phyloP scores from a whole-genome alignment of 306 rosid species.

The Rosa rugosa region DNA sequence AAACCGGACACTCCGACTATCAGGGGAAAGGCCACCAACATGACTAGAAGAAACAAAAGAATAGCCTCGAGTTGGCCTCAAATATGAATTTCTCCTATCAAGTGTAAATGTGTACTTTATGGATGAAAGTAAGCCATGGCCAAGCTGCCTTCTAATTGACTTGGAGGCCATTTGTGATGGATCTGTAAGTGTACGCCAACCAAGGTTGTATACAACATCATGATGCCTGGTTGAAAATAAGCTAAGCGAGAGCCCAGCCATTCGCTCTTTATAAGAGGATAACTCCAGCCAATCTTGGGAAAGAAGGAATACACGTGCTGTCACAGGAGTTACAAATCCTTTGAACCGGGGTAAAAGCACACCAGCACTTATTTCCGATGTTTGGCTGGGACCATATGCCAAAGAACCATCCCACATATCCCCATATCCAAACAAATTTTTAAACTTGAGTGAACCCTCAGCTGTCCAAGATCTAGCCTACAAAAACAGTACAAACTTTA shows the following conservation, averaged over 20 bases:
- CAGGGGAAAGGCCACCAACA: slow-evolving; percentile 92
- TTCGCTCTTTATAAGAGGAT: slow-evolving; percentile 86
- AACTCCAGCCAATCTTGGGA: slow-evolving; percentile 95
- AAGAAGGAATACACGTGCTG: slow-evolving; percentile 66
- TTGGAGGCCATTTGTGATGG: slow-evolving; percentile 85
- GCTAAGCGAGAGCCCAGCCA: slow-evolving; percentile 76
- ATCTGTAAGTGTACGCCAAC: slow-evolving; percentile 92
- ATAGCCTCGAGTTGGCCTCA: slow-evolving; percentile 82
- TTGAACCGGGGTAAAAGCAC: slow-evolving; percentile 69
- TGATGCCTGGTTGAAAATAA: slow-evolving; percentile 73
- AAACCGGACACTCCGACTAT: slow-evolving; percentile 74
- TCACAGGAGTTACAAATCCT: slow-evolving; percentile 62
- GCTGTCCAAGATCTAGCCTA: slow-evolving; percentile 85
- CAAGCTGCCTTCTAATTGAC: slow-evolving; percentile 96
- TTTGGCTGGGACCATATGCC: slow-evolving; percentile 84
- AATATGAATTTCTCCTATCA: slow-evolving; percentile 77
- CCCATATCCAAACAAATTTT: slow-evolving; percentile 86
- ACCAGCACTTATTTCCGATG: slow-evolving; percentile 83
- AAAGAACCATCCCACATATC: slow-evolving; percentile 94
- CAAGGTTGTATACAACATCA: slow-evolving; percentile 83
- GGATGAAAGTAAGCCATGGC: slow-evolving; percentile 84
- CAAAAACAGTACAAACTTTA: slow-evolving; percentile 37
- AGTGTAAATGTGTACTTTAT: slow-evolving; percentile 77
- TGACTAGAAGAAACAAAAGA: slow-evolving; percentile 88
- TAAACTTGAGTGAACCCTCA: slow-evolving; percentile 81